phyloP scores from a whole-genome alignment of 176 grass and related monocot genomes.

The Oryza glaberrima region DNA sequence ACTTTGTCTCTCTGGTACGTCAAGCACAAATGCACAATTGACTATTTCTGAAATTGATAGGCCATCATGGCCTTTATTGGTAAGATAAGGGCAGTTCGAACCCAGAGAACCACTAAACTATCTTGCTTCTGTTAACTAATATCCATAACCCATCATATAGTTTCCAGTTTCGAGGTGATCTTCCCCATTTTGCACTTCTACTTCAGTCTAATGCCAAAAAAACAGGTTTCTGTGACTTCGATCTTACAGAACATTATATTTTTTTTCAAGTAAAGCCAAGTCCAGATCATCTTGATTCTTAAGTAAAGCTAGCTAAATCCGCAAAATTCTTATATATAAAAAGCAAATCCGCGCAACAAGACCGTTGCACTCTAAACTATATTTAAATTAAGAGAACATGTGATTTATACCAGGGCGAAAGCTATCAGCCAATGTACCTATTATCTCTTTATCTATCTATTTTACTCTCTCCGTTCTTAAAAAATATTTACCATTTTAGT shows the following conservation, averaged over 20 bases:
- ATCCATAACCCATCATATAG: background rate
- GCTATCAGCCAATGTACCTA: no score
- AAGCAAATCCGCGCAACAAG: background rate
- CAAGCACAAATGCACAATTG: constrained; percentile 27
- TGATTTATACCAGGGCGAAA: no score
- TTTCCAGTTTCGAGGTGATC: background rate
- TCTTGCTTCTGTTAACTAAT: background rate
- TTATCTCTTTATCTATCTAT: no score
- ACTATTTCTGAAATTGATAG: constrained; percentile 8
- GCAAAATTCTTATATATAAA: no score
- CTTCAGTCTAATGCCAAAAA: background rate
- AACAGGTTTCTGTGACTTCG: background rate
- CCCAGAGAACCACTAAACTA: background rate
- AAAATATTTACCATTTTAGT: no score
- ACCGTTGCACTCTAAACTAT: background rate
- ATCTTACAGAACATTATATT: background rate
- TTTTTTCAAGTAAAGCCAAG: background rate
- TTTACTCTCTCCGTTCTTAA: no score
- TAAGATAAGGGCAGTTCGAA: background rate
- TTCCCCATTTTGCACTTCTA: background rate
- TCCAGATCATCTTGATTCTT: background rate
- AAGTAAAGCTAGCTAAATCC: background rate
- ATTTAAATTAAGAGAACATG: background rate
- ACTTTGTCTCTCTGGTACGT: background rate
- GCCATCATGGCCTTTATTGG: background rate